Evolutionary conservation across 2,329 filamentous ascomycete species (phyloP).

Genomic region (Pochonia chlamydosporia): DNA sequence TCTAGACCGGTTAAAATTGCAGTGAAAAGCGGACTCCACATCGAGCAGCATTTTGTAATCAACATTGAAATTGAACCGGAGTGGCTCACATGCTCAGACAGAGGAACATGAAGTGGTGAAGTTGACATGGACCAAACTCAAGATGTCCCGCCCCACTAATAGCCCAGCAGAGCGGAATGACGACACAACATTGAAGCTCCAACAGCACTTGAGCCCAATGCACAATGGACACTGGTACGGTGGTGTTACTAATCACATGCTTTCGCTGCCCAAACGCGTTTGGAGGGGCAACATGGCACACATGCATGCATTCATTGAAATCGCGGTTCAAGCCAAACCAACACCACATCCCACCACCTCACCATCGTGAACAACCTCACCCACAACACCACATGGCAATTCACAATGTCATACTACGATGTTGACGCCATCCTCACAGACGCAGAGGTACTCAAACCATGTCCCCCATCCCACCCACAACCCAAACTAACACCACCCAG

Average conservation of each 20-base stretch:
- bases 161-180: background rate
- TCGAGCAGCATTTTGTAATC: too few species aligned
- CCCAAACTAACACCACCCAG: slow-evolving; percentile 33
- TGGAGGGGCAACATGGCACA: background rate
- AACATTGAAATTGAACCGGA: too few species aligned
- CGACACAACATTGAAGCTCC: too few species aligned
- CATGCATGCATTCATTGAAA: too few species aligned
- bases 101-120: too few species aligned
- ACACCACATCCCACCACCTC: background rate
- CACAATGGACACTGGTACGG: too few species aligned
- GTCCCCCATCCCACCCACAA: background rate
- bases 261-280: slow-evolving; percentile 1
- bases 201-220: too few species aligned
- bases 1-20: too few species aligned
- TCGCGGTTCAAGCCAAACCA: background rate
- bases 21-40: too few species aligned
- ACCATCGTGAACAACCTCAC: background rate
- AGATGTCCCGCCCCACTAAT: too few species aligned
- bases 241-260: slow-evolving; percentile 4
- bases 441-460: slow-evolving; percentile 53
- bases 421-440: slow-evolving; percentile 81
- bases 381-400: background rate
- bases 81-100: too few species aligned
- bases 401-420: slow-evolving; percentile 70
- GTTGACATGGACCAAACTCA: too few species aligned